Percentiles rank a stretch among this genome's conserved stretches.
phyloP scores from a whole-genome alignment of 2,329 filamentous ascomycete species.

The Cordyceps cateniannulata region DNA sequence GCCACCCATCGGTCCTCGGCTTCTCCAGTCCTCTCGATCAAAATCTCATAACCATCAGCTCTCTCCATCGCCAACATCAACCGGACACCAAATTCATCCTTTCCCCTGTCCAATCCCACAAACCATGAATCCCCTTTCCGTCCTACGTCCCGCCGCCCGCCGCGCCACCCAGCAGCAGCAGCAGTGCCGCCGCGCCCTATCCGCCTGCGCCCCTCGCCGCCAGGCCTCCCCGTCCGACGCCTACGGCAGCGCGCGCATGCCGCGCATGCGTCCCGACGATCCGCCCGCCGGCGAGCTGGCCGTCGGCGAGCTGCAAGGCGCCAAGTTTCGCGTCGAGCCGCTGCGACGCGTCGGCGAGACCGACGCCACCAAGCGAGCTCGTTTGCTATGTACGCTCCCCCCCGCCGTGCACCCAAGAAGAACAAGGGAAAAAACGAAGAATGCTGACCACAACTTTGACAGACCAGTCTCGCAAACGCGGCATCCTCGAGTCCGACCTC shows the following conservation, averaged over 20 bases:
- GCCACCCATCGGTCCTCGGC: constrained; percentile 1
- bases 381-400: constrained; percentile 58
- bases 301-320: constrained; percentile 83
- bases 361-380: constrained; percentile 76
- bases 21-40: not conserved
- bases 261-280: constrained; percentile 20
- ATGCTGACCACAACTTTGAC: not conserved
- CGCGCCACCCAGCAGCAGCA: constrained; percentile 13
- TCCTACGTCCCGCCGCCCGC: constrained; percentile 18
- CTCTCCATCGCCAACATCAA: not conserved
- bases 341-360: constrained; percentile 79
- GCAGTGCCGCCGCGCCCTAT: constrained; percentile 16
- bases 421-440: not conserved
- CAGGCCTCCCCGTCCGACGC: constrained; percentile 15
- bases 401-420: not conserved
- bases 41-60: not conserved
- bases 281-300: constrained; percentile 51
- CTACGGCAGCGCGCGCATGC: constrained; percentile 18
- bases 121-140: constrained; percentile 10
- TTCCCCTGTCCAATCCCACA: too few species aligned
- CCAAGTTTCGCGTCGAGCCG: constrained; percentile 84
- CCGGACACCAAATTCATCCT: not conserved
- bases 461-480: constrained; percentile 97
- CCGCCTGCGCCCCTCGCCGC: constrained; percentile 14
- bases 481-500: constrained; percentile 91